Evolutionary conservation across 495 filamentous ascomycete genomes (phyloP).

Genomic region (Hypoxylon cercidicola): DNA sequence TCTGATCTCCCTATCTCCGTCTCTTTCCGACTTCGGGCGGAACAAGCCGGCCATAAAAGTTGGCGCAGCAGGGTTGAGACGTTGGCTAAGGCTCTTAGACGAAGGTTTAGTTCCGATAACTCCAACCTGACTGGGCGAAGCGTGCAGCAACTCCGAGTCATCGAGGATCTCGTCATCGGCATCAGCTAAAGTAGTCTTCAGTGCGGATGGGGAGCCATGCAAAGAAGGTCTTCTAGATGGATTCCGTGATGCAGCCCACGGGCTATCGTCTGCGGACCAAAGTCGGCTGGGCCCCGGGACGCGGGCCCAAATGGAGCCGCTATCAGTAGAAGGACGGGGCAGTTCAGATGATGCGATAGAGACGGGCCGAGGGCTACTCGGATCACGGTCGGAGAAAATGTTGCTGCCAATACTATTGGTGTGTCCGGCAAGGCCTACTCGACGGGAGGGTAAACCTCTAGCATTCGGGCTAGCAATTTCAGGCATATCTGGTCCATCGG

Average conservation of each 20-base stretch:
- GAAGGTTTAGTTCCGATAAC: constrained; percentile 60
- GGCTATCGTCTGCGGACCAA: constrained; percentile 54
- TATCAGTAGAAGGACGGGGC: constrained; percentile 83
- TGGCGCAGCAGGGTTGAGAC: constrained; percentile 63
- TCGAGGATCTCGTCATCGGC: constrained; percentile 62
- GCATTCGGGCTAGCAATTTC: constrained; percentile 48
- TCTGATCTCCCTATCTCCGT: constrained; percentile 45
- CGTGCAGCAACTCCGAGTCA: constrained; percentile 53
- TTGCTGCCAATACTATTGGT: constrained; percentile 73
- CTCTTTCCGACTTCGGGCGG: constrained; percentile 53
- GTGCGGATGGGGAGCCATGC: constrained; percentile 59
- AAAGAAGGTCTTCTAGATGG: constrained; percentile 59
- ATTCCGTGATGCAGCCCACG: constrained; percentile 55
- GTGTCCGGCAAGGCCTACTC: constrained; percentile 73
- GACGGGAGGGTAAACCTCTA: constrained; percentile 53
- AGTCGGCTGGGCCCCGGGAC: constrained; percentile 50
- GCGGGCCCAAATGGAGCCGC: constrained; percentile 62
- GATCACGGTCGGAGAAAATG: constrained; percentile 72
- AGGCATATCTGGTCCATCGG: constrained; percentile 52
- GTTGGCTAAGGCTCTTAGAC: constrained; percentile 53
- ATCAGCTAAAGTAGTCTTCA: constrained; percentile 61
- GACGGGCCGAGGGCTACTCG: constrained; percentile 77
- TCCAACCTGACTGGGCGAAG: constrained; percentile 57
- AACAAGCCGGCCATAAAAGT: constrained; percentile 61
- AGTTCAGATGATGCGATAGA: constrained; percentile 85